phyloP scores from a whole-genome alignment of 495 filamentous ascomycete species.

The Daldinia decipiens region DNA sequence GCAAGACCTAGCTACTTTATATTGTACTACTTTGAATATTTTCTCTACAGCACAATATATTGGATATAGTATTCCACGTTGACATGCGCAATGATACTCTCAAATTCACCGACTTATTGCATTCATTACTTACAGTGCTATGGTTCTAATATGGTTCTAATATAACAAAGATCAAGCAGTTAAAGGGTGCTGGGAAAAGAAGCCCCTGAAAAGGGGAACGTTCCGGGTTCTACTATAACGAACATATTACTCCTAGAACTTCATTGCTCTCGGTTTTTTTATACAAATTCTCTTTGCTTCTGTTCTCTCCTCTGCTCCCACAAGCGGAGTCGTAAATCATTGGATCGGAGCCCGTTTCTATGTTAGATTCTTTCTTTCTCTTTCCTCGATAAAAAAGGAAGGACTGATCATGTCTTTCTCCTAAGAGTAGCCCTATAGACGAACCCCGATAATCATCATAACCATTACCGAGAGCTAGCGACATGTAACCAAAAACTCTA shows the following conservation, averaged over 20 bases:
- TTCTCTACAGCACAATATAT: background rate
- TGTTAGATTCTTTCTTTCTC: slow-evolving; percentile 36
- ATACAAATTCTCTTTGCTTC: slow-evolving; percentile 6
- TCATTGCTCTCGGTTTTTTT: slow-evolving; percentile 9
- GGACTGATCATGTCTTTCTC: slow-evolving; percentile 14
- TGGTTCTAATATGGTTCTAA: background rate
- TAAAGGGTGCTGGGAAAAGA: background rate
- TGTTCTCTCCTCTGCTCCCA: slow-evolving; percentile 11
- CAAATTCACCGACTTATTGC: background rate
- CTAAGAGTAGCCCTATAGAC: background rate
- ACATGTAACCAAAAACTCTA: slow-evolving; percentile 46
- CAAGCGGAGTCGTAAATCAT: slow-evolving; percentile 36
- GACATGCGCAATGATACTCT: background rate
- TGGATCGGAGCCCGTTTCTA: slow-evolving; percentile 38
- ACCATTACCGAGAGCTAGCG: slow-evolving; percentile 17
- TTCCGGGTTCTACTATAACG: slow-evolving; percentile 8
- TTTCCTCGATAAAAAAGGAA: slow-evolving; percentile 26
- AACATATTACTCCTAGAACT: slow-evolving; percentile 17
- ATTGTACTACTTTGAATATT: background rate
- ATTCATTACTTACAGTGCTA: background rate
- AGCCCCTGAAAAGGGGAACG: background rate
- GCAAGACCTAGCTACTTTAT: too few relatives aligned
- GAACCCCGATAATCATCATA: slow-evolving; percentile 13
- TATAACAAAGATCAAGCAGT: background rate
- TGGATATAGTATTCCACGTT: background rate